Evolutionary conservation across 2,329 filamentous ascomycete genomes (phyloP), one percentile per base, ranked within the genome.

Genomic region (Chaetomium globosum): DNA sequence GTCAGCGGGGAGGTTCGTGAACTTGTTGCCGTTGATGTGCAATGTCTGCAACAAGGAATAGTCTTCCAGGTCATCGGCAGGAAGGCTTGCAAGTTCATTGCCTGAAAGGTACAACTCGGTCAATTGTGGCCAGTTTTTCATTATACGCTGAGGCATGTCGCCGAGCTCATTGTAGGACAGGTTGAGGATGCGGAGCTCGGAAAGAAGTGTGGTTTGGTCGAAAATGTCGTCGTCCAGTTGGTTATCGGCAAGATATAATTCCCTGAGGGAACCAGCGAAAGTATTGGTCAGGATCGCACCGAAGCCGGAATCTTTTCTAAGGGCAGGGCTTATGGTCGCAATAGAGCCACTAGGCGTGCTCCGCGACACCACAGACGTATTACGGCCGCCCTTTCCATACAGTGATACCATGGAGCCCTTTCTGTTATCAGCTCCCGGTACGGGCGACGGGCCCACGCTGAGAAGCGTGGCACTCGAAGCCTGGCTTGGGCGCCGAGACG

Each of bases 21-120:
- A 99, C 75, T 96, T 95, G 80, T 99, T 99, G 75, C 90, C 91
- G 79, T 99, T 99, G 79, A 99, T 91, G 75, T 98, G 93, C 7
- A 99, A 84, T 4, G 96, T 88, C 75, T 95, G 93, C 48, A 99
- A 83, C 59, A 92, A 86, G 73, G 91, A 93, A 66, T 90, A 89
- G 74, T 97, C 92, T 77, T 97, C 94, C 54, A 99, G 82, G 73
- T 99, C 95, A 77, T 99, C 95, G 0, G 93, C 92, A 2, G 95
- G 95, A 48, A 99, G 80, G 16, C 90, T 94, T 0, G 93, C 96
- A 62, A 99, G 81, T 72, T 97, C 93, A 72, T 99, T 99, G 31
- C 95, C 94, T 2, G 95, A 98, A 3, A 99, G 82, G 73, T 98
- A 98, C 16, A 99, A 82, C 77, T 99, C 95, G 0, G 91, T 88